Conservation (phyloP, 768 basidiomycete species). For the Mycena sanguinolenta region DNA sequence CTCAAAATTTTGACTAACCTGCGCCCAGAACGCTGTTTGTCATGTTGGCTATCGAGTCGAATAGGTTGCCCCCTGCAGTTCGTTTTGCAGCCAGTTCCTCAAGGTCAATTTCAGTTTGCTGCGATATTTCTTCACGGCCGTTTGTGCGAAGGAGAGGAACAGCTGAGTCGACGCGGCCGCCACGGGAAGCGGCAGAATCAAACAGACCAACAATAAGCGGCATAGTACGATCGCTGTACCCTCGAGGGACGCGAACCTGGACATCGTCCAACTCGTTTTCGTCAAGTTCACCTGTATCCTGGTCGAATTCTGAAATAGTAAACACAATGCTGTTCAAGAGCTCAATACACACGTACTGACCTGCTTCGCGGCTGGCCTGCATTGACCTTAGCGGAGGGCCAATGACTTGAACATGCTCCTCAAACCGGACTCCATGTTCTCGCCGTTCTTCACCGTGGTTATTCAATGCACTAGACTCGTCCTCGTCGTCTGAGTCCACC, state of each 20-base stretch:
- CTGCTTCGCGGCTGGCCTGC: constrained; percentile 81
- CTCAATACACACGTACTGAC: constrained; percentile 65
- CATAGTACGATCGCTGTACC: constrained; percentile 67
- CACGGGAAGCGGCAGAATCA: constrained; percentile 71
- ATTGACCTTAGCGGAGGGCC: constrained; percentile 80
- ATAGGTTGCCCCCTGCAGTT: constrained; percentile 77
- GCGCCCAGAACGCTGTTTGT: constrained; percentile 96
- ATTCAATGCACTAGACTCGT: constrained; percentile 50
- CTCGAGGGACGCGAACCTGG: constrained; percentile 49
- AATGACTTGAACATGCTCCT: constrained; percentile 78
- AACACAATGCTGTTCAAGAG: constrained; percentile 23
- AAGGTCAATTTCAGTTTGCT: constrained; percentile 65
- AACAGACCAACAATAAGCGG: constrained; percentile 86
- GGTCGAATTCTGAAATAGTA: constrained; percentile 76
- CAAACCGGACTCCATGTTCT: constrained; percentile 70
- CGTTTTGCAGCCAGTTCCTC: constrained; percentile 79
- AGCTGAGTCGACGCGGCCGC: constrained; percentile 69
- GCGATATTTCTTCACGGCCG: constrained; percentile 42
- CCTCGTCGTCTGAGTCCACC: constrained; percentile 65
- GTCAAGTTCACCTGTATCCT: constrained; percentile 87
- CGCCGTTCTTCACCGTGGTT: constrained; percentile 47
- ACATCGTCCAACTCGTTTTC: constrained; percentile 54
- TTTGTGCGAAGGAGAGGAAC: constrained; percentile 59
- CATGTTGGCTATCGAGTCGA: constrained; percentile 93
- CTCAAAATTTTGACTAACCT: constrained; percentile 57